A percentile compares a stretch with the other conserved stretches of the same genome.
Evolutionary conservation across 2,329 filamentous ascomycete genomes (phyloP).

Genomic region (Colletotrichum agaves): DNA sequence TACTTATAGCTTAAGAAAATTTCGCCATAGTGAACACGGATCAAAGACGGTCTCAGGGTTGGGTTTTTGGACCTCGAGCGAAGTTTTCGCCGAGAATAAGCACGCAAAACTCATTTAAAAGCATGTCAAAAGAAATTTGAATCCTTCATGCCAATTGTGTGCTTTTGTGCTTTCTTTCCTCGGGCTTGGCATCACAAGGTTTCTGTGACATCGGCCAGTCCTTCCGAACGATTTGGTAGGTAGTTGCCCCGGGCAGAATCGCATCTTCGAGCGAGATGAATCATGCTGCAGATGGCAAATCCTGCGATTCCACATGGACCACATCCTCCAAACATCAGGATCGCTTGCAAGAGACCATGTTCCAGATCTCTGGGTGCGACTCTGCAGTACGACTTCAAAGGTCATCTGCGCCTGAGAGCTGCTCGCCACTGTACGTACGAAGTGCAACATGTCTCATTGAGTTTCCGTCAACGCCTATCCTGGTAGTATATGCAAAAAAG

Average conservation of each 20-base stretch:
- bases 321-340: not conserved
- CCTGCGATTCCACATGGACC: not conserved
- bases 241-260: not conserved
- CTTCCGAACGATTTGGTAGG: rapidly evolving
- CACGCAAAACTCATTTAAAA: too few relatives aligned
- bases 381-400: constrained; percentile 20
- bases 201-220: not conserved
- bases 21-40: too few relatives aligned
- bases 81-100: too few relatives aligned
- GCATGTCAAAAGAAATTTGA: too few relatives aligned
- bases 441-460: not conserved
- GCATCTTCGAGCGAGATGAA: not conserved
- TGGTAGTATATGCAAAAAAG: not conserved
- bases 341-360: not conserved
- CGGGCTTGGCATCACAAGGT: too few relatives aligned
- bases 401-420: not conserved
- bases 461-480: not conserved
- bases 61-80: too few relatives aligned
- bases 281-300: not conserved
- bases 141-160: too few relatives aligned
- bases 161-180: too few relatives aligned
- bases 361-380: constrained; percentile 1
- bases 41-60: too few relatives aligned
- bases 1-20: too few relatives aligned
- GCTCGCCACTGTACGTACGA: not conserved